Base-by-base conservation (phyloP, 2,329 filamentous ascomycete species). In the Polychaeton citri region DNA sequence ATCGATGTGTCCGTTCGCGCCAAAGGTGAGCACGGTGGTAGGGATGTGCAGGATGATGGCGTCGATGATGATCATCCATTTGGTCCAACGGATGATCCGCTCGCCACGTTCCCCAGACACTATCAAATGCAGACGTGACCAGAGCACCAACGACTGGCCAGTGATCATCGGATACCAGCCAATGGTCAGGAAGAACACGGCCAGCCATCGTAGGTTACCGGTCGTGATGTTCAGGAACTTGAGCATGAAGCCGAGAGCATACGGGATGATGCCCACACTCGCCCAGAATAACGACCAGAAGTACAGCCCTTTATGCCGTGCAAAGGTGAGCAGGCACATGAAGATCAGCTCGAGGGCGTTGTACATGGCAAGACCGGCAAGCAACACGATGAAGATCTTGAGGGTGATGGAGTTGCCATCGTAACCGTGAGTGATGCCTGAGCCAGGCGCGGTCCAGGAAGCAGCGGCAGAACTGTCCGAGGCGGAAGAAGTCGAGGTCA, bases 141-240 rank as follows among this genome's bases (percentile, higher is more conserved):
- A 79, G 1, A 79, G 58, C 1, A 79, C 74, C 9, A 77, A 46
- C 0, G 68, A 68, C 34, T 46, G 42, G 0, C 74, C 75, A 2
- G 72, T 74, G 0, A 79, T 67, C 71, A 78, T 76, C 2, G 58
- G 46, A 51, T 68, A 70, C 69, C 74, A 71, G 8, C 71, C 74
- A 37, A 77, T 40, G n/a, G 60, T 61, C 18, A 50, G 32, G 2
- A 51, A 24, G 17, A 49, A 35, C 3, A 47, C 36, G 4, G 44
- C 39, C 4, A 50, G 34, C 44, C 47, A 51, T 21, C 37, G 44
- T 7, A 36, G 15, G 6, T 44, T 36, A 5, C 57, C 59, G 1
- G 58, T 45, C 1, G 61, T 54, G 6, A 60, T 55, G 15, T 59
- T 37, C 32, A 54, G 51, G 34, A 58, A 54, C 43, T 68, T 68